Base-by-base conservation (phyloP, 352 stramenopile species). In the Discostella stelligera region DNA sequence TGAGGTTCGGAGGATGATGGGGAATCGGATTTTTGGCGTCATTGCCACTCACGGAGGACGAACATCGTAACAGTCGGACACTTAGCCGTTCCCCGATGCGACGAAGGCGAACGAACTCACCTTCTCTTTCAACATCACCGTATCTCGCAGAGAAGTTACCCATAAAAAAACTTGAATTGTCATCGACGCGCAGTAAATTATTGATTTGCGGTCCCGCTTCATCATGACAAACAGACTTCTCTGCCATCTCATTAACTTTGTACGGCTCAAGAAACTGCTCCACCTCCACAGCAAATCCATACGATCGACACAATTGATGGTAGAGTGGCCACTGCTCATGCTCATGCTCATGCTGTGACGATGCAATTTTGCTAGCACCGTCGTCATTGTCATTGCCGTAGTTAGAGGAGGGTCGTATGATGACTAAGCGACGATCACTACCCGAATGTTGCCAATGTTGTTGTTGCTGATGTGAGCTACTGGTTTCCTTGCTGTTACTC, bases 231-330 rank as follows among this genome's bases (percentile, higher is more conserved):
- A 23, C 3, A 18, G 41, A 37, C 5, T 27, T 30, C 23, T 58
- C 16, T 11, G 6, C 16, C 10, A 55, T 39, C 3, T 21, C 20
- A 39, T n/a, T 2, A 18, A 13, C 39, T 27, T 67, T 49, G 16
- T 44, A 11, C n/a, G 7, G 44, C 54, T 52, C 41, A 6, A 69
- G 55, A 13, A 49, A 11, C 20, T 48, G 23, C 66, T 63, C 59
- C 16, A 77, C 60, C 10, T 77, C 49, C 0, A 77, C 44, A n/a
- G 50, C 27, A 49, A 77, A 77, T n/a, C 68, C 68, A 59, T 77
- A 77, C 13, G 21, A 18, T 53, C 62, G 39, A 61, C 50, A 77
- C 20, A 41, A 27, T 55, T n/a, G 49, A 27, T 70, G 30, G 27
- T 66, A 66, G 13, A 73, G 37, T 63, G 65, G 65, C 65, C 65